phyloP scores from a whole-genome alignment of 495 filamentous ascomycete species.

The Tuber melanosporum region DNA sequence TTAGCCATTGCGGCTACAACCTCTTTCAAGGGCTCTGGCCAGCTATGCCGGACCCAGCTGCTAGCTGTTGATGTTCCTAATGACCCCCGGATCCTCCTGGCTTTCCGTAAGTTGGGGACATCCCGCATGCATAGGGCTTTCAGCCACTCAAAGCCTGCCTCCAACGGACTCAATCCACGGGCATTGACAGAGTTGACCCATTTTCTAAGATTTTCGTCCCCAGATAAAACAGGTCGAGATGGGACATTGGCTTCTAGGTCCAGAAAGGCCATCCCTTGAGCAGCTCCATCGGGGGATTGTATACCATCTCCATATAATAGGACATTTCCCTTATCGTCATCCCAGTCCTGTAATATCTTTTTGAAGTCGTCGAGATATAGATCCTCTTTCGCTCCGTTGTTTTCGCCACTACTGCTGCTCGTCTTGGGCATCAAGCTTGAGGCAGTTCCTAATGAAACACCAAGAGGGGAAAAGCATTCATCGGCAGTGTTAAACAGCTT shows the following conservation, averaged over 20 bases:
- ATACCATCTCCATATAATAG: slow-evolving; percentile 53
- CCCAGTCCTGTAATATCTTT: slow-evolving; percentile 53
- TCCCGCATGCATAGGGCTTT: slow-evolving; percentile 52
- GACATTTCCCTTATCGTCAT: slow-evolving; percentile 54
- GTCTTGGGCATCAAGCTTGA: slow-evolving; percentile 25
- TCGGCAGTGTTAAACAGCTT: slow-evolving; percentile 41
- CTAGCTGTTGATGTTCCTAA: slow-evolving; percentile 21
- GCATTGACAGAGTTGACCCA: slow-evolving; percentile 55
- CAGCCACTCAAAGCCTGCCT: slow-evolving; percentile 61
- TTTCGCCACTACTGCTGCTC: slow-evolving; percentile 8
- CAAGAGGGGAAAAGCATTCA: slow-evolving; percentile 34
- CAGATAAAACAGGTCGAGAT: slow-evolving; percentile 47
- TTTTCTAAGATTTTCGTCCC: slow-evolving; percentile 51
- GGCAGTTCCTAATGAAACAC: slow-evolving; percentile 35
- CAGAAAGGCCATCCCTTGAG: slow-evolving; percentile 41
- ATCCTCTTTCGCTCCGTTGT: slow-evolving; percentile 16
- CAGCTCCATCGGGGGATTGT: slow-evolving; percentile 37
- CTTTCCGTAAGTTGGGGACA: slow-evolving; percentile 33
- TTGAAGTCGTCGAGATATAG: slow-evolving; percentile 50
- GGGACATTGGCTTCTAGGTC: slow-evolving; percentile 38
- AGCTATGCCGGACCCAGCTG: slow-evolving; percentile 37
- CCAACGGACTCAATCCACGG: slow-evolving; percentile 54
- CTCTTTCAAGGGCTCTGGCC: slow-evolving; percentile 34
- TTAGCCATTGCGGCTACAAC: slow-evolving; percentile 26
- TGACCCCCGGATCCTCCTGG: slow-evolving; percentile 24